Conservation (phyloP, 306 rosid genomes). For the Canavalia gladiata region DNA sequence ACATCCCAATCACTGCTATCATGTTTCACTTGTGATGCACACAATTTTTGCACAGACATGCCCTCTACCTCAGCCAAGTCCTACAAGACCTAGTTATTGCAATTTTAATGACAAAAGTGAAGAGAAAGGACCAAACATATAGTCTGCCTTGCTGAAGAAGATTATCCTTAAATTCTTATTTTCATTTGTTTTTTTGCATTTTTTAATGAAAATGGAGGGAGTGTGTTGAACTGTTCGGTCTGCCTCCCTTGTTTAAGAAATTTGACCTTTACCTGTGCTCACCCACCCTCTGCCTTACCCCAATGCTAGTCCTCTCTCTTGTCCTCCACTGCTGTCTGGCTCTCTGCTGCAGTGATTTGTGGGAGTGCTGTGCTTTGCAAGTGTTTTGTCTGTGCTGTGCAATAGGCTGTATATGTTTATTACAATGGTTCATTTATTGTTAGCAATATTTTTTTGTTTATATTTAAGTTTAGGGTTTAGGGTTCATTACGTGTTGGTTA, state of each 20-base stretch:
- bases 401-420: neutral
- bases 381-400: neutral
- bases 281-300: neutral
- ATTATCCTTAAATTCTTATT: neutral
- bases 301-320: constrained; percentile 1
- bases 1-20: neutral
- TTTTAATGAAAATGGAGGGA: neutral
- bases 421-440: neutral
- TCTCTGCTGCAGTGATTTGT: neutral
- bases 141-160: neutral
- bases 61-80: neutral
- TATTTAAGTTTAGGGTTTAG: too few species aligned
- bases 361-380: neutral
- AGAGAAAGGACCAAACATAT: neutral
- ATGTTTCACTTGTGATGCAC: neutral
- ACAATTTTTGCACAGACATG: neutral
- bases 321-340: neutral
- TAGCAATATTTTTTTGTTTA: too few species aligned
- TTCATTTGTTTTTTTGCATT: neutral
- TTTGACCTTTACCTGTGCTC: too few species aligned
- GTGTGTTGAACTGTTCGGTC: neutral
- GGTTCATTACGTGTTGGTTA: neutral
- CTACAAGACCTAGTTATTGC: neutral
- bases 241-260: neutral
- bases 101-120: neutral